These are phyloP conservation scores for Penicillium samsonianum DNA, from an alignment of 495 filamentous ascomycete genomes.

Conservation along the genomic window DNA sequence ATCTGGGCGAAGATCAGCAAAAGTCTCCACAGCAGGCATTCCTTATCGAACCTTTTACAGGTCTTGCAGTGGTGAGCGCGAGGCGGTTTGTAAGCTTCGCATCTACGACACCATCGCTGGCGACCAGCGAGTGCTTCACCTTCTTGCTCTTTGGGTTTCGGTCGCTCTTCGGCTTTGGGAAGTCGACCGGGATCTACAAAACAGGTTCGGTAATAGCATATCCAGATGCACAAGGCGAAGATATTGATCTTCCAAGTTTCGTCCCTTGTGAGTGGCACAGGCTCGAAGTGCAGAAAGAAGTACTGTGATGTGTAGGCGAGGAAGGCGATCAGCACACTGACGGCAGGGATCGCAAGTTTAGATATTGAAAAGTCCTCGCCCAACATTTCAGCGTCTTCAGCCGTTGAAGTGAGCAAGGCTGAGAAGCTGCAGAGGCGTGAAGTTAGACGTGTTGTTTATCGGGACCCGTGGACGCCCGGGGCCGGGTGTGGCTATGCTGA, in stretches of 20 bases:
- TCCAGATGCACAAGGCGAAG: conserved; percentile 71
- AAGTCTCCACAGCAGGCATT: background rate
- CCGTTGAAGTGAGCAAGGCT: background rate
- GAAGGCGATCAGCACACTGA: conserved; percentile 67
- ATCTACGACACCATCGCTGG: conserved; percentile 83
- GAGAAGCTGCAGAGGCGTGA: conserved; percentile 8
- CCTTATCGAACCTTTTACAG: conserved; percentile 62
- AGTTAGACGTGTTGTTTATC: conserved; percentile 27
- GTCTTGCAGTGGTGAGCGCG: conserved; percentile 90
- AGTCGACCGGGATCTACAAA: conserved; percentile 72
- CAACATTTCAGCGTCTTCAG: conserved; percentile 20
- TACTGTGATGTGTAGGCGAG: conserved; percentile 83
- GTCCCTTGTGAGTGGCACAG: conserved; percentile 60
- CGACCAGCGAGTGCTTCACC: conserved; percentile 30
- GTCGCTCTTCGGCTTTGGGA: conserved; percentile 32
- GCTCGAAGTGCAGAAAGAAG: conserved; percentile 74
- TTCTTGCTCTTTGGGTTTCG: conserved; percentile 25
- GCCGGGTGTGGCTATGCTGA: conserved; percentile 15
- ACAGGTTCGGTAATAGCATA: conserved; percentile 76
- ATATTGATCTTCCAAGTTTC: conserved; percentile 73
- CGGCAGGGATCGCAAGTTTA: conserved; percentile 64
- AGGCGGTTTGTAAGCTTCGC: conserved; percentile 77
- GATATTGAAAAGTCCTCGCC: conserved; percentile 32
- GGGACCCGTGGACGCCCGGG: background rate
- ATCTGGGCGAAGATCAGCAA: conserved; percentile 49